A percentile compares a stretch with the other conserved stretches of the same genome.
These are phyloP conservation scores for Hypoxylon sp. DNA, from an alignment of 2,329 filamentous ascomycete species.

Conservation along the genomic window DNA sequence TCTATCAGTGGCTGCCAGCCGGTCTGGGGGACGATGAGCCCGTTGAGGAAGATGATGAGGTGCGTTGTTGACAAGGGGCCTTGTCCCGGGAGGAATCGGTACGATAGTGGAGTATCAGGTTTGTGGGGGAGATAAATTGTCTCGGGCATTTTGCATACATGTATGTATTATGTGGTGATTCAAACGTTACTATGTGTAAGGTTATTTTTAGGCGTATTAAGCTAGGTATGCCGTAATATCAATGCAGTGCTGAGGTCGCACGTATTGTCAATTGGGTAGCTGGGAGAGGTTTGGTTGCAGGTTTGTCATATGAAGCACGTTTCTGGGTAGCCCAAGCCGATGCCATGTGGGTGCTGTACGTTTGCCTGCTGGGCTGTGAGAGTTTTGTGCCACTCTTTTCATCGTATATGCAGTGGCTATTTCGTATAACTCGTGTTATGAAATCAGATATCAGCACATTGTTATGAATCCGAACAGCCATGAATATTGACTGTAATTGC, in stretches of 20 bases:
- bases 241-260: slow-evolving; percentile 16
- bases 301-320: slow-evolving; percentile 6
- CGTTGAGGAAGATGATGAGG: slow-evolving; percentile 52
- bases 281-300: background rate
- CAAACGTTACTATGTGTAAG: slow-evolving; percentile 10
- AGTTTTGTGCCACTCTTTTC: background rate
- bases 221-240: slow-evolving; percentile 13
- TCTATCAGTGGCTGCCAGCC: slow-evolving; percentile 48
- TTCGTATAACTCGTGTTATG: slow-evolving; percentile 3
- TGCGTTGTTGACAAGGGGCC: slow-evolving; percentile 35
- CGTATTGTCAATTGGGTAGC: slow-evolving; percentile 3
- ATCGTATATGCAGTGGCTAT: background rate
- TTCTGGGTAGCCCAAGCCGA: background rate
- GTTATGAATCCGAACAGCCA: slow-evolving; percentile 1
- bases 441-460: background rate
- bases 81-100: slow-evolving; percentile 36
- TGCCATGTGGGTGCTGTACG: background rate
- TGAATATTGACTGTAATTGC: slow-evolving; percentile 2
- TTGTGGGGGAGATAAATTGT: slow-evolving; percentile 44
- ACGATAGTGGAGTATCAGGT: slow-evolving; percentile 41
- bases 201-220: slow-evolving; percentile 19
- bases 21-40: slow-evolving; percentile 49
- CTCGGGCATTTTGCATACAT: slow-evolving; percentile 25
- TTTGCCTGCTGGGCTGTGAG: background rate
- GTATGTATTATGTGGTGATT: slow-evolving; percentile 4